These are phyloP conservation scores for Metarhizium guizhouense DNA, from an alignment of 2,329 filamentous ascomycete genomes.

Conservation along the genomic window DNA sequence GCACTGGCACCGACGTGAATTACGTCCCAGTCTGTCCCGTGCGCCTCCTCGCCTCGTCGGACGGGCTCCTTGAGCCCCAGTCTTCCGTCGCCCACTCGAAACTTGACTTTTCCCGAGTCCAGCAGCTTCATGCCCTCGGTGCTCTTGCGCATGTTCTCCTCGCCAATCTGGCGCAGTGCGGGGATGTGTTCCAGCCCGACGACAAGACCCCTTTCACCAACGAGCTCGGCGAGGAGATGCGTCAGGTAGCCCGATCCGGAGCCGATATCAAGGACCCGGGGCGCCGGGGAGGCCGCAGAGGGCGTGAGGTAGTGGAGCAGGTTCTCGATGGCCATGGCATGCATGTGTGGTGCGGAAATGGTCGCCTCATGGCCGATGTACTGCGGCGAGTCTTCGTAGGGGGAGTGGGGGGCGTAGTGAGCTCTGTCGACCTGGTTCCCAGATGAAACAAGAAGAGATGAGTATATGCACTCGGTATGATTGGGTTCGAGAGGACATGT, in stretches of 20 bases:
- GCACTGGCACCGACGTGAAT: slow-evolving; percentile 94
- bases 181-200: slow-evolving; percentile 69
- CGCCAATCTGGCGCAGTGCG: slow-evolving; percentile 52
- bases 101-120: slow-evolving; percentile 54
- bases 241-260: slow-evolving; percentile 78
- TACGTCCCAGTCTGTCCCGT: slow-evolving; percentile 65
- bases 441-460: not conserved
- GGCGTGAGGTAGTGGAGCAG: slow-evolving; percentile 37
- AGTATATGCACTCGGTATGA: not conserved
- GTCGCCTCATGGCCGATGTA: slow-evolving; percentile 46
- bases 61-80: slow-evolving; percentile 46
- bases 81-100: slow-evolving; percentile 67
- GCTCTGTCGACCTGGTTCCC: slow-evolving; percentile 67
- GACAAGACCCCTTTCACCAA: slow-evolving; percentile 43
- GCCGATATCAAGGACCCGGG: slow-evolving; percentile 63
- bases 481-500: not conserved
- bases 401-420: slow-evolving; percentile 62
- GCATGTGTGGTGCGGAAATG: slow-evolving; percentile 54
- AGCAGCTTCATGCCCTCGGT: slow-evolving; percentile 51
- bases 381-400: slow-evolving; percentile 58
- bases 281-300: slow-evolving; percentile 20
- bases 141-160: slow-evolving; percentile 57
- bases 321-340: slow-evolving; percentile 43
- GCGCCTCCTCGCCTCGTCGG: slow-evolving; percentile 35
- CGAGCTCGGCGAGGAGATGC: slow-evolving; percentile 75